Base-by-base conservation (phyloP, 371 early-diverging fungal genomes). In the Saksenaea oblongispora region DNA sequence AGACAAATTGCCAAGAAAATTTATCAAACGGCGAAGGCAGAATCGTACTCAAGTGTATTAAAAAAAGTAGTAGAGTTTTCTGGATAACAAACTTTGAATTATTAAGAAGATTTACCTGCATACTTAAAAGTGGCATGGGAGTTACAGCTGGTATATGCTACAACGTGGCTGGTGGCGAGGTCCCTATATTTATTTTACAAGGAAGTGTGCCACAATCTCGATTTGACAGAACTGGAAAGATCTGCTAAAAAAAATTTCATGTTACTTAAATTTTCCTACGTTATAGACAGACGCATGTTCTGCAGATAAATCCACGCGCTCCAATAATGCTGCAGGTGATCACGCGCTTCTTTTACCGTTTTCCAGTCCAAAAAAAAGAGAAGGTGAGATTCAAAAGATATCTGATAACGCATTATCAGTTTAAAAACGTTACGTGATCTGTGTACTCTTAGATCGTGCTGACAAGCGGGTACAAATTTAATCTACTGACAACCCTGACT, bases 391-490 rank as follows among this genome's bases (percentile, higher is more conserved):
- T 31, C 31, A 31, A 31, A n/a, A 31, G 31, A 31, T 31, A 31
- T 31, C 31, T 4, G 31, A 31, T 31, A 31, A 31, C 4, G 31
- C 7, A 7, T 31, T 31, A 31, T 39, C 11, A 5, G 11, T 39
- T n/a, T 39, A 11, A n/a, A 39, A 39, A 39, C n/a, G 39, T 39
- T 39, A 39, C 39, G 39, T 39, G 39, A 39, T 39, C 39, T 39
- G 31, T 31, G 31, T 31, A 31, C 31, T 31, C 31, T 31, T 7
- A 31, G 31, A 31, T 31, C 7, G 31, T 31, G 31, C 31, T 41
- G 67, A 66, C 18, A 55, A 54, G 24, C 64, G 69, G 69, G 69
- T 63, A 24, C 63, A 58, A 58, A 60, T n/a, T 27, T 28, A 42
- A 42, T 37, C 35, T 31, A 24, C 14, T 14, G 28, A 54, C 24